These are phyloP conservation scores for Boletus speciosus DNA, from an alignment of 768 basidiomycete genomes.

Conservation along the genomic window DNA sequence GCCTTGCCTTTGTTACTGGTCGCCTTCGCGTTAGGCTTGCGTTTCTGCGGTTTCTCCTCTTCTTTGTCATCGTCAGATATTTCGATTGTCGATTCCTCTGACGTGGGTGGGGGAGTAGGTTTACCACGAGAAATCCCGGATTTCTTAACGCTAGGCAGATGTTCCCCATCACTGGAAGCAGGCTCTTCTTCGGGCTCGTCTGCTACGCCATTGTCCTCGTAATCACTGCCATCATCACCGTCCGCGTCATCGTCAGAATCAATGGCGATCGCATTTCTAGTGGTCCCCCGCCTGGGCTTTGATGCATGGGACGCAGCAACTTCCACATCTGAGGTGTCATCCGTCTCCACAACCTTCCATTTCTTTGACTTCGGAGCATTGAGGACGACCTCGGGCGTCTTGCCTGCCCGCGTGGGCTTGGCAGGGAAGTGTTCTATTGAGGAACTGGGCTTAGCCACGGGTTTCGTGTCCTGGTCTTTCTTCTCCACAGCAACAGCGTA, in stretches of 20 bases:
- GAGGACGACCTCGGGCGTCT: slow-evolving; percentile 59
- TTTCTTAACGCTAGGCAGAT: slow-evolving; percentile 22
- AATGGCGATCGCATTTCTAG: slow-evolving; percentile 39
- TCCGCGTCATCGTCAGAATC: slow-evolving; percentile 54
- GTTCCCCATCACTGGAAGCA: slow-evolving; percentile 22
- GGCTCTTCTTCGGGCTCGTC: slow-evolving; percentile 42
- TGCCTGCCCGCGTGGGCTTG: slow-evolving; percentile 36
- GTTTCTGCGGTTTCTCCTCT: slow-evolving; percentile 34
- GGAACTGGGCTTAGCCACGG: slow-evolving; percentile 9
- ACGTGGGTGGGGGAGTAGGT: slow-evolving; percentile 28
- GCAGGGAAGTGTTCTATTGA: slow-evolving; percentile 26
- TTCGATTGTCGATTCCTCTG: slow-evolving; percentile 27
- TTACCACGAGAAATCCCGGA: slow-evolving; percentile 21
- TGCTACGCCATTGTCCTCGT: slow-evolving; percentile 26
- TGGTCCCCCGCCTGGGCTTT: slow-evolving; percentile 35
- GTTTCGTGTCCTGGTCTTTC: slow-evolving; percentile 20
- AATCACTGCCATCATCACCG: slow-evolving; percentile 23
- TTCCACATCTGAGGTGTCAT: slow-evolving; percentile 25
- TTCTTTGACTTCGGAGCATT: slow-evolving; percentile 24
- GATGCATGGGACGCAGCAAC: slow-evolving; percentile 38
- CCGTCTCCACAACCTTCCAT: slow-evolving; percentile 16
- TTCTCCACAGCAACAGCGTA: slow-evolving; percentile 60
- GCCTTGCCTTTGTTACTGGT: slow-evolving; percentile 20
- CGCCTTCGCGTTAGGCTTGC: slow-evolving; percentile 22
- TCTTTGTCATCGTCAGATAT: slow-evolving; percentile 24